Evolutionary conservation across 352 stramenopile species (phyloP).

Genomic region (Phytopythium litorale): DNA sequence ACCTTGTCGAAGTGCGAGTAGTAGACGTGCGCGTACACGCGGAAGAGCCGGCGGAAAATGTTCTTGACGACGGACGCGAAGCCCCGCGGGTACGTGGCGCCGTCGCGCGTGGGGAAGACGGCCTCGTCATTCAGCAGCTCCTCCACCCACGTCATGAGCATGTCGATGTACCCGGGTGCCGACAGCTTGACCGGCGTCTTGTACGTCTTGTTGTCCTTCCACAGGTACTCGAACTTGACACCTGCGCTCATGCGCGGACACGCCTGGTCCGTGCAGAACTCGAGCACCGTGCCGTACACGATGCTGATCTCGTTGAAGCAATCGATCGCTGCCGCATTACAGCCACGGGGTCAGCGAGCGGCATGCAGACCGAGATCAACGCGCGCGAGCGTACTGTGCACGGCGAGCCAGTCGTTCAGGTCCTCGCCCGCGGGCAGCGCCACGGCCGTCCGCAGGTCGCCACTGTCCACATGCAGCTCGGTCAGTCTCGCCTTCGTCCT

Average conservation of each 20-base stretch:
- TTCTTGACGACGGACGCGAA: slow-evolving; percentile 87
- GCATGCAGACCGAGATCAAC: too few relatives aligned
- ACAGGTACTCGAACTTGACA: slow-evolving; percentile 89
- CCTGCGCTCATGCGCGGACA: slow-evolving; percentile 78
- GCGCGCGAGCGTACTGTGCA: slow-evolving; percentile 64
- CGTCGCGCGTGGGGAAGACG: slow-evolving; percentile 70
- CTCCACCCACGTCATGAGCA: slow-evolving; percentile 91
- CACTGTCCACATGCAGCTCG: slow-evolving; percentile 20
- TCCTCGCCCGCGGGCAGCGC: slow-evolving; percentile 77
- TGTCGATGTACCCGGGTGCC: slow-evolving; percentile 90
- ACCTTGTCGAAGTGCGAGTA: slow-evolving; percentile 96
- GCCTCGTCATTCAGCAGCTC: slow-evolving; percentile 81
- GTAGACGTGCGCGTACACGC: slow-evolving; percentile 97
- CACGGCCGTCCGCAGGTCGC: slow-evolving; percentile 61
- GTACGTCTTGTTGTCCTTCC: slow-evolving; percentile 75
- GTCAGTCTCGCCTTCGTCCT: not conserved
- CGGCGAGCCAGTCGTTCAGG: slow-evolving; percentile 90
- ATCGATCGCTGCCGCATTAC: slow-evolving; percentile 69
- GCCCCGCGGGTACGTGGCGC: slow-evolving; percentile 66
- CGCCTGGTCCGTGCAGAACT: slow-evolving; percentile 67
- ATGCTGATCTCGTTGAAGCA: slow-evolving; percentile 95
- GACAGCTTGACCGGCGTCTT: slow-evolving; percentile 69
- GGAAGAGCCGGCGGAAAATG: slow-evolving; percentile 96
- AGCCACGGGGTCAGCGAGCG: slow-evolving; percentile 3
- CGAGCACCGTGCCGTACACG: slow-evolving; percentile 88